Conservation (phyloP, 208 protist species). For the Leptomonas pyrrhocoris region DNA sequence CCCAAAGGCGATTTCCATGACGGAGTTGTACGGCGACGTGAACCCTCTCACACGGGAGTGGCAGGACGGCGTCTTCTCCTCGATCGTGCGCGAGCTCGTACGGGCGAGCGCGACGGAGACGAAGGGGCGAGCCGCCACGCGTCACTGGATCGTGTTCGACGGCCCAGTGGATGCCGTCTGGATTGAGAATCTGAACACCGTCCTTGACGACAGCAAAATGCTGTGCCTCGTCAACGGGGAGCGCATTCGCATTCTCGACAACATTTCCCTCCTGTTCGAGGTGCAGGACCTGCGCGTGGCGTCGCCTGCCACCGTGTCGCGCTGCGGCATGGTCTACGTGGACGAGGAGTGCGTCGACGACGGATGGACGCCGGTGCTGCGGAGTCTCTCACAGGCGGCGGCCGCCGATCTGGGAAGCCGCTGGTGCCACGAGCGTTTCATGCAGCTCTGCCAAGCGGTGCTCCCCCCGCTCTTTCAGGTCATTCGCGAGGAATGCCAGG, state of each 20-base stretch:
- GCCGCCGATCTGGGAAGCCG: constrained; percentile 41
- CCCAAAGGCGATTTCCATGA: constrained; percentile 96
- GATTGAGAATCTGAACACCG: constrained; percentile 99
- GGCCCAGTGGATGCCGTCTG: constrained; percentile 98
- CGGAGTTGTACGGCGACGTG: constrained; percentile 96
- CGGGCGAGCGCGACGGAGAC: constrained; percentile 42
- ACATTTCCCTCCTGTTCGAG: constrained; percentile 96
- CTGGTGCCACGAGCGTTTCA: constrained; percentile 77
- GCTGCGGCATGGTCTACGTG: constrained; percentile 98
- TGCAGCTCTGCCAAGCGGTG: constrained; percentile 67
- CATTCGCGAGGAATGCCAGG: constrained; percentile 80
- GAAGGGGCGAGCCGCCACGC: constrained; percentile 23
- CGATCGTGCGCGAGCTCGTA: constrained; percentile 85
- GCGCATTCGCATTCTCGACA: constrained; percentile 93
- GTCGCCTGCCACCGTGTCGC: constrained; percentile 98
- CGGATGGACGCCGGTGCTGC: constrained; percentile 77
- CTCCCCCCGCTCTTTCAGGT: constrained; percentile 75
- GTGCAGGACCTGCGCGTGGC: constrained; percentile 97
- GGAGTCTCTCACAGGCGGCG: constrained; percentile 57
- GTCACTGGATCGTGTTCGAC: constrained; percentile 97
- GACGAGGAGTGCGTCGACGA: constrained; percentile 88
- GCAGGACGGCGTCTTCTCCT: constrained; percentile 94
- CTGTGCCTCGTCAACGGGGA: constrained; percentile 97
- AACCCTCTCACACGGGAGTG: constrained; percentile 96
- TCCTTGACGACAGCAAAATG: constrained; percentile 98